A percentile compares a stretch with the other conserved stretches of the same genome.
phyloP scores from a whole-genome alignment of 148 eudicot species.

The Nyssa sinensis region DNA sequence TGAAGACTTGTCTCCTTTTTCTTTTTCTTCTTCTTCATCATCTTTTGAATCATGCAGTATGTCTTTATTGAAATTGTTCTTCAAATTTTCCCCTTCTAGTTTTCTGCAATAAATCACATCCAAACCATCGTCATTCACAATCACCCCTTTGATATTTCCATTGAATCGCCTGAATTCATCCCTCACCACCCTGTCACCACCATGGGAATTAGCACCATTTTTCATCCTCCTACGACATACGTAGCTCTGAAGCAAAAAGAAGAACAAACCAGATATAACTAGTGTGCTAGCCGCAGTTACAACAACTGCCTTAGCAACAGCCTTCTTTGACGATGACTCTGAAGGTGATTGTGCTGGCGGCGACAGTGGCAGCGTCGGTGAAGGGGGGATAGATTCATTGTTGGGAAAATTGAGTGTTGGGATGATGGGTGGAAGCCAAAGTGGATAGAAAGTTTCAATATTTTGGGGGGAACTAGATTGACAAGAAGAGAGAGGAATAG shows the following conservation, averaged over 20 bases:
- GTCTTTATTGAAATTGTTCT: constrained; percentile 27
- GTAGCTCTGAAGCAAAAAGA: constrained; percentile 37
- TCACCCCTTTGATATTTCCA: constrained; percentile 63
- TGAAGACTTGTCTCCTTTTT: constrained; percentile 48
- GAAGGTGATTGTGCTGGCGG: constrained; percentile 18
- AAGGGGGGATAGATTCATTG: constrained; percentile 12
- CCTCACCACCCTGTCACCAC: background rate
- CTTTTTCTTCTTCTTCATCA: constrained; percentile 26
- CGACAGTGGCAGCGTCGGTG: background rate
- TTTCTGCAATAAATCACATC: constrained; percentile 87
- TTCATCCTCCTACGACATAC: constrained; percentile 23
- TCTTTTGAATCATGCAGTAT: constrained; percentile 18
- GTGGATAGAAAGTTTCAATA: constrained; percentile 54
- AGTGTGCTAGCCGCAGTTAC: constrained; percentile 66
- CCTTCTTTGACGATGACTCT: constrained; percentile 30
- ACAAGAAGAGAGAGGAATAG: constrained; percentile 28
- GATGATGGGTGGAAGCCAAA: constrained; percentile 18
- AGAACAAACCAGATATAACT: constrained; percentile 46
- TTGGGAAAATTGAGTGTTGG: constrained; percentile 17
- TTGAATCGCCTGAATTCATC: constrained; percentile 42
- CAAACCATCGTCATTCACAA: constrained; percentile 85
- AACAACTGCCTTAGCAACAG: constrained; percentile 56
- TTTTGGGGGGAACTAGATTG: constrained; percentile 50
- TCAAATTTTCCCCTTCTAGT: constrained; percentile 50
- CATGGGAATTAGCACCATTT: background rate